Conservation (phyloP, 2,329 filamentous ascomycete species). For the Elsinoe batatas region DNA sequence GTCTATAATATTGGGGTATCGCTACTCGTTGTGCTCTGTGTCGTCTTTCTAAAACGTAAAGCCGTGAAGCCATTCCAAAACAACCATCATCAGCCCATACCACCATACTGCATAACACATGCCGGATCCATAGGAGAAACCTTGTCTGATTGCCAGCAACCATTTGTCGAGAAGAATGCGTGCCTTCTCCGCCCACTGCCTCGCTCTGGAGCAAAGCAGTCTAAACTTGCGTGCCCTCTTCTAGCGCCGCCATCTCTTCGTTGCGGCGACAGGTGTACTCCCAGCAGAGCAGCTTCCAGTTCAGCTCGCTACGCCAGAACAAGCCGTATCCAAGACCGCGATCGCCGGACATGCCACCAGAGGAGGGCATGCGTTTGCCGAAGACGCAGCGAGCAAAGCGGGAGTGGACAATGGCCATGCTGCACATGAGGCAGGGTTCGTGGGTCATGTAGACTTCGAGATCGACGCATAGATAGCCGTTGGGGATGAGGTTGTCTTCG, state of each 20-base stretch:
- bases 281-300: constrained; percentile 79
- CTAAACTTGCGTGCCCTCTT: constrained; percentile 14
- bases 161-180: background rate
- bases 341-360: constrained; percentile 75
- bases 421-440: constrained; percentile 93
- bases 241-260: constrained; percentile 10
- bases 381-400: constrained; percentile 82
- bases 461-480: constrained; percentile 88
- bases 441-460: constrained; percentile 91
- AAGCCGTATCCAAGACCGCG: constrained; percentile 46
- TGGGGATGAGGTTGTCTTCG: constrained; percentile 55
- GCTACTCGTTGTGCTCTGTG: background rate
- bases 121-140: background rate
- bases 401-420: constrained; percentile 91
- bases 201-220: constrained; percentile 7
- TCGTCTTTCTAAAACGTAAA: constrained; percentile 14
- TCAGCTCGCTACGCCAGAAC: constrained; percentile 63
- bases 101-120: background rate
- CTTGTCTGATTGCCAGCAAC: constrained; percentile 1
- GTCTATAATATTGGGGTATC: constrained; percentile 4
- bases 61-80: constrained; percentile 2
- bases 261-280: constrained; percentile 40
- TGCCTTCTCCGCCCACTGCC: background rate
- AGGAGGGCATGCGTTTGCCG: constrained; percentile 64
- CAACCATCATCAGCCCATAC: background rate